phyloP scores from a whole-genome alignment of 352 stramenopile species.

The Globisporangium solare region DNA sequence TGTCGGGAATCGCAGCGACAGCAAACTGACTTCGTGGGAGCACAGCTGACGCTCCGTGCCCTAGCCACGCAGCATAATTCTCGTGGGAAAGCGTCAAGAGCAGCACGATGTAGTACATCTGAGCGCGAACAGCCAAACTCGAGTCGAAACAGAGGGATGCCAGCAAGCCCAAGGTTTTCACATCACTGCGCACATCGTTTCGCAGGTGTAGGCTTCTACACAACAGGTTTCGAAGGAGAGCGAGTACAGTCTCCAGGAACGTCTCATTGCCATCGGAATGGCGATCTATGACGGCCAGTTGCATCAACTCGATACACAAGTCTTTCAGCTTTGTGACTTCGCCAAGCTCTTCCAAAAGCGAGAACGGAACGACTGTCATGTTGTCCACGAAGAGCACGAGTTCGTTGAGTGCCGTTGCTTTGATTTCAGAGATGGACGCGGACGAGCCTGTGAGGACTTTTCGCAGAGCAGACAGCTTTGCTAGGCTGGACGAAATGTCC shows the following conservation, averaged over 20 bases:
- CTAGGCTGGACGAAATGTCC: slow-evolving; percentile 16
- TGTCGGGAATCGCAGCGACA: slow-evolving; percentile 8
- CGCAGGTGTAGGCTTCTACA: slow-evolving; percentile 34
- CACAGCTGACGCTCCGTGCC: neutral
- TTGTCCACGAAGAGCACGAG: slow-evolving; percentile 22
- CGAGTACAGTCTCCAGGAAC: slow-evolving; percentile 21
- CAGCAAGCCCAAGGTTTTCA: slow-evolving; percentile 17
- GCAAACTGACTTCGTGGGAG: neutral
- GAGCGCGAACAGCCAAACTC: slow-evolving; percentile 30
- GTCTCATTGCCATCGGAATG: neutral
- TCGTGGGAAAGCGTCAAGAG: slow-evolving; percentile 50
- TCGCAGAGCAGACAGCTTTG: slow-evolving; percentile 8
- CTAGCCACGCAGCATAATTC: slow-evolving; percentile 21
- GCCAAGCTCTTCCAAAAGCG: slow-evolving; percentile 14
- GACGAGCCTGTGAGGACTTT: slow-evolving; percentile 6
- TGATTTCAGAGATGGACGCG: slow-evolving; percentile 8
- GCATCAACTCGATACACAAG: slow-evolving; percentile 8
- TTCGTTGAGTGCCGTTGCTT: slow-evolving; percentile 19
- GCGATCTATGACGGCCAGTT: neutral
- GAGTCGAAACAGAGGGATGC: slow-evolving; percentile 40
- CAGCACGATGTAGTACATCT: slow-evolving; percentile 61
- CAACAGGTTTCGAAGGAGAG: slow-evolving; percentile 40
- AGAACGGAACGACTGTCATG: slow-evolving; percentile 10
- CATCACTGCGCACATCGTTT: slow-evolving; percentile 22
- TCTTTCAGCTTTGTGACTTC: slow-evolving; percentile 14